Evolutionary conservation across 495 filamentous ascomycete genomes (phyloP), one percentile per base, ranked within the genome.

Genomic region (Penicillium egyptiacum): DNA sequence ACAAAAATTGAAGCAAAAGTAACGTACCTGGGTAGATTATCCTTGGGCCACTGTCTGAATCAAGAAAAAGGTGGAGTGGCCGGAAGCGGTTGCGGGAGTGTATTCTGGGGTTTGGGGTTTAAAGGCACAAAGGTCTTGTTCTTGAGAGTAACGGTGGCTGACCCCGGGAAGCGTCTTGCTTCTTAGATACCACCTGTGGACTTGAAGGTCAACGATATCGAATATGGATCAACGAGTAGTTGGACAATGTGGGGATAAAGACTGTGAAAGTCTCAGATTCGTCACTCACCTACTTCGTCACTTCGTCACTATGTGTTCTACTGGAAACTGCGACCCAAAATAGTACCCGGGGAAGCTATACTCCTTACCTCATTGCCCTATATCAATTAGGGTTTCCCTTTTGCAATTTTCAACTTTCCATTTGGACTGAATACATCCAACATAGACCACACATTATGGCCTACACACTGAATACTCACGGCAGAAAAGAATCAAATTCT

Each of bases 71-170:
- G 26, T 48, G 37, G 53, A 31, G 26, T 57, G 46, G 28, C 64
- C 52, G 66, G 50, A 69, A 69, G 47, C 64, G 57, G 66, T 9
- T 23, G 39, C 44, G 59, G 63, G 51, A 6, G 23, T 26, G 31
- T 22, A 22, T 33, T 47, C 41, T 50, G 54, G 65, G 44, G 54
- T 59, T 40, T 57, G 61, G 64, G 64, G 59, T 59, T 57, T 60
- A 55, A 57, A 57, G 39, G 40, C 35, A 66, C 63, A 66, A 68
- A 37, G 53, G 50, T 53, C 20, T 58, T 62, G 35, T 53, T 22
- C 23, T 23, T 3, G 26, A 49, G 16, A 33, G 56, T 61, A 17
- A 50, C 47, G 46, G 26, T 51, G 28, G 26, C 44, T 61, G 20
- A n/a, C 57, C 59, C 35, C 58, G 51, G 55, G 25, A 3, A 44